A percentile compares a stretch with the other conserved stretches of the same genome.
These are phyloP conservation scores for Yamadazyma diospyri DNA, from an alignment of 1,139 yeast species.

Conservation along the genomic window DNA sequence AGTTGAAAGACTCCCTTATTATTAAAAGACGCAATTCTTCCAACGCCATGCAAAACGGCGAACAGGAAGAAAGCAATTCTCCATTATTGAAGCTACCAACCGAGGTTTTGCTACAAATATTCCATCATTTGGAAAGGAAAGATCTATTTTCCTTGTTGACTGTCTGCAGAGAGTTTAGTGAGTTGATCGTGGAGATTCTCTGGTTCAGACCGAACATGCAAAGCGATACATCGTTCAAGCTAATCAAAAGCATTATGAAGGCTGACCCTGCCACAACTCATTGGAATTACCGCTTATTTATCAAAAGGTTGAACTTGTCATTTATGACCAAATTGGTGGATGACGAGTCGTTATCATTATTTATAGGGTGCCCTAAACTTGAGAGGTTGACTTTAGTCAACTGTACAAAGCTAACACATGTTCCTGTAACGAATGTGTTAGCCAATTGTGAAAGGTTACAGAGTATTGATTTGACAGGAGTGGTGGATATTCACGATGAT, in stretches of 20 bases:
- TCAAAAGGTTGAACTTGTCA: conserved; percentile 78
- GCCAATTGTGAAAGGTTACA: conserved; percentile 67
- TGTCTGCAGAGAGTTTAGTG: conserved; percentile 82
- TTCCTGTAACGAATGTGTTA: conserved; percentile 60
- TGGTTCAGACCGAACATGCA: conserved; percentile 89
- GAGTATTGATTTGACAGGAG: conserved; percentile 88
- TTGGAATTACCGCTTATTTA: conserved; percentile 71
- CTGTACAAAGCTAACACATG: conserved; percentile 64
- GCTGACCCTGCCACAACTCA: conserved; percentile 46
- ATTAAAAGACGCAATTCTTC: conserved; percentile 24
- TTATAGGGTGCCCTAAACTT: conserved; percentile 65
- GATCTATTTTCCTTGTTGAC: conserved; percentile 69
- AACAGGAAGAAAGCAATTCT: conserved; percentile 29
- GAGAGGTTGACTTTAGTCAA: conserved; percentile 85
- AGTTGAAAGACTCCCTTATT: conserved; percentile 34
- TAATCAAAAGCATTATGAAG: conserved; percentile 54
- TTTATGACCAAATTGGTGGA: conserved; percentile 66
- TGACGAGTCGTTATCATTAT: conserved; percentile 56
- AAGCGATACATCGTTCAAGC: conserved; percentile 46
- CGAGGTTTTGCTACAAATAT: conserved; percentile 70
- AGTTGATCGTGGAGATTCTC: conserved; percentile 70
- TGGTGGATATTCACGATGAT: conserved; percentile 62
- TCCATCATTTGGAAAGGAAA: conserved; percentile 61
- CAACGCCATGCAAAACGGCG: conserved; percentile 14
- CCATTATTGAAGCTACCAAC: conserved; percentile 69